Percentiles rank a stretch among this genome's conserved stretches.
These are phyloP conservation scores for Monsonia emarginata DNA, from an alignment of 441 rosid species.

Conservation along the genomic window DNA sequence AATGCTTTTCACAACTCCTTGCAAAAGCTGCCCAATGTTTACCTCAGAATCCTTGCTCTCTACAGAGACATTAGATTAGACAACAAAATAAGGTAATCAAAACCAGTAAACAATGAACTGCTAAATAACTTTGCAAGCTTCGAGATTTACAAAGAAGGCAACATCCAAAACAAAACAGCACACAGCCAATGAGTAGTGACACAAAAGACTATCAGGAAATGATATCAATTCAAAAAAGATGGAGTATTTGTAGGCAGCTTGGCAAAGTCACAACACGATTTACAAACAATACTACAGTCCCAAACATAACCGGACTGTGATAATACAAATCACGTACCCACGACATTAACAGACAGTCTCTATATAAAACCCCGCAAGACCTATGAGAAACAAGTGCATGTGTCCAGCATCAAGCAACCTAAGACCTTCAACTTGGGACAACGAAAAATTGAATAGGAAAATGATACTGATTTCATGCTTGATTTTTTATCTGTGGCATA, in stretches of 20 bases:
- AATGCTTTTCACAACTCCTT: constrained; percentile 63
- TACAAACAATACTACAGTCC: neutral
- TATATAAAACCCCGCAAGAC: neutral
- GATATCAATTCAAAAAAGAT: neutral
- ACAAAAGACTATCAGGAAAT: neutral
- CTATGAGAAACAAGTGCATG: neutral
- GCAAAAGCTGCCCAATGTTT: constrained; percentile 60
- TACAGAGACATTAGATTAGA: constrained; percentile 15
- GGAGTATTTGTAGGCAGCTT: neutral
- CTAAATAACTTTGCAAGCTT: neutral
- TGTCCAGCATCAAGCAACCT: neutral
- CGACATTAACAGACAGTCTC: neutral
- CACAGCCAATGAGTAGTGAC: neutral
- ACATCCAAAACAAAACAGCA: neutral
- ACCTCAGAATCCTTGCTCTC: constrained; percentile 34
- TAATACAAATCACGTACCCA: neutral
- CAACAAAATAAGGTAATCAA: constrained; percentile 10
- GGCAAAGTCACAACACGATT: neutral
- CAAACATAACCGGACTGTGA: neutral
- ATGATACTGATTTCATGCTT: neutral
- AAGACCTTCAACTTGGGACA: neutral
- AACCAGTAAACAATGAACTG: neutral
- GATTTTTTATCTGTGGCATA: neutral
- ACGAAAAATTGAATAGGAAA: neutral
- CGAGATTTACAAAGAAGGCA: neutral